Conservation (phyloP, 129 eudicot species). For the Tagetes patula region DNA sequence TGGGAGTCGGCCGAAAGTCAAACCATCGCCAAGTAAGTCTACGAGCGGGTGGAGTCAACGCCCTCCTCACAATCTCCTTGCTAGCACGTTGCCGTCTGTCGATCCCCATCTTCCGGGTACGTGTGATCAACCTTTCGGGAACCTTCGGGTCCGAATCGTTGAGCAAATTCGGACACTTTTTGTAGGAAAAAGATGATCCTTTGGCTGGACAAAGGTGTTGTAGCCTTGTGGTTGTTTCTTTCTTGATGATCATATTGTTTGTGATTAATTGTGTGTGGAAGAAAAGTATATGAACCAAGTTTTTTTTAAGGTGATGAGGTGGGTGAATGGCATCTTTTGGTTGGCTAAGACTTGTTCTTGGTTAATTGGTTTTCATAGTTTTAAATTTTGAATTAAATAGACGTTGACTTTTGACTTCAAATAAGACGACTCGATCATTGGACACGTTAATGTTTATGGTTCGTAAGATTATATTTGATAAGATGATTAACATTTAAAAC, state of each 20-base stretch:
- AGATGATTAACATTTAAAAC: no score
- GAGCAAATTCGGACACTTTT: conserved; percentile 29
- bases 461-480: no score
- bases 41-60: conserved; percentile 53
- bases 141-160: not conserved
- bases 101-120: conserved; percentile 11
- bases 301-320: conserved; percentile 22
- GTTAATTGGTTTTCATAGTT: not conserved
- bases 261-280: conserved; percentile 19
- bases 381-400: conserved; percentile 22
- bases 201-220: conserved; percentile 32
- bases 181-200: conserved; percentile 25
- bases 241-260: conserved; percentile 43
- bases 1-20: conserved; percentile 69
- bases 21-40: conserved; percentile 59
- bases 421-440: conserved; percentile 1
- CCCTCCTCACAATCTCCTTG: conserved; percentile 61
- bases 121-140: conserved; percentile 13
- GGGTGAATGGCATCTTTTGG: conserved; percentile 26
- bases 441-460: conserved; percentile 17
- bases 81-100: conserved; percentile 41
- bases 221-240: conserved; percentile 20
- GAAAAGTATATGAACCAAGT: conserved; percentile 11
- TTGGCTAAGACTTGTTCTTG: conserved; percentile 35
- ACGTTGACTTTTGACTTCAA: conserved; percentile 17